A percentile compares a stretch with the other conserved stretches of the same genome.
Conservation (phyloP, 1,284 basidiomycete genomes). For the Marasmius sp. region DNA sequence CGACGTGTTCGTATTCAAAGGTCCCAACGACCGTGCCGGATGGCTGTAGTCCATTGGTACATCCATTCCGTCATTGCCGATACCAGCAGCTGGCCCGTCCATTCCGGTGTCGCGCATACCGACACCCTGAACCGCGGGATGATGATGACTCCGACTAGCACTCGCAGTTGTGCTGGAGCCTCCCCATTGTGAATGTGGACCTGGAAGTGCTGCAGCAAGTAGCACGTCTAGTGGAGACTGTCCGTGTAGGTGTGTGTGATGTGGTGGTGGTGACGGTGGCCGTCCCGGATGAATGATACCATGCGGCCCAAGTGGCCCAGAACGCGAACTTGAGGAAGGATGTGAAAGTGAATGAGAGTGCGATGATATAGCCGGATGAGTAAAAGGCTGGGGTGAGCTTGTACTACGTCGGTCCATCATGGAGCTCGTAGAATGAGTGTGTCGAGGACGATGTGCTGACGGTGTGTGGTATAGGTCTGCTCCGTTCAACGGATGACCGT, state of each 20-base stretch:
- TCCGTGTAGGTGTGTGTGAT: not conserved
- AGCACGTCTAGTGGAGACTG: conserved; percentile 6
- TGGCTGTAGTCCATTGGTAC: not conserved
- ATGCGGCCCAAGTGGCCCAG: no score
- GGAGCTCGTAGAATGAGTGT: not conserved
- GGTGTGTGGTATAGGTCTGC: not conserved
- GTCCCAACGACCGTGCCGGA: not conserved
- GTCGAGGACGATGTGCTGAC: not conserved
- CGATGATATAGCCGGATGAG: not conserved
- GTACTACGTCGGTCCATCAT: not conserved
- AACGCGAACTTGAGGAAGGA: not conserved
- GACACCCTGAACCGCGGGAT: no score
- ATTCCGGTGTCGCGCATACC: no score
- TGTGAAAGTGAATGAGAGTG: not conserved
- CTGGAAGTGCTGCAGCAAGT: conserved; percentile 7
- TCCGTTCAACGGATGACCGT: not conserved
- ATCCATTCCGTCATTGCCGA: not conserved
- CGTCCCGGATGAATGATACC: no score
- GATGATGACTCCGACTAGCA: no score
- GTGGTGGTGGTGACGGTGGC: not conserved
- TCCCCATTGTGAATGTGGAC: not conserved
- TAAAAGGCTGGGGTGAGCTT: not conserved
- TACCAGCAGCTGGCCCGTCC: not conserved
- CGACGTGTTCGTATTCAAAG: not conserved
- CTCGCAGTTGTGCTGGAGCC: not conserved